These are phyloP conservation scores for Oryza meyeriana DNA, from an alignment of 176 grass and related monocot species.

Conservation along the genomic window DNA sequence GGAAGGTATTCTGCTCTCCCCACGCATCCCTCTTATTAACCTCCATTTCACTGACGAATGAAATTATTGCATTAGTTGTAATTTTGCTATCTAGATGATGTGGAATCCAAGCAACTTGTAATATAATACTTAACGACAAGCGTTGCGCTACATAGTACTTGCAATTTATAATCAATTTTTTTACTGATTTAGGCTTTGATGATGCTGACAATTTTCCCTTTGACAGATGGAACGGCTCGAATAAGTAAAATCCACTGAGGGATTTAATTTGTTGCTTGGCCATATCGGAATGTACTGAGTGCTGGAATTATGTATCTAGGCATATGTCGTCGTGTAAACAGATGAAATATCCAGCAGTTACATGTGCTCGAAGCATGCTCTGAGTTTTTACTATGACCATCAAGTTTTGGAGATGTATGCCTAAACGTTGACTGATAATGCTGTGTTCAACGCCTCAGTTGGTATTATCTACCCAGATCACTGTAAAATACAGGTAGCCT, in stretches of 20 bases:
- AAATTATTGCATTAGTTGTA: neutral
- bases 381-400: neutral
- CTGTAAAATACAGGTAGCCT: neutral
- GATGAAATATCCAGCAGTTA: neutral
- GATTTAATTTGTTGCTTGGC: neutral
- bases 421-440: neutral
- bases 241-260: neutral
- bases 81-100: neutral
- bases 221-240: slow-evolving; percentile 64
- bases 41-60: neutral
- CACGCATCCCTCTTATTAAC: neutral
- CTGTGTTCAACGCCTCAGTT: neutral
- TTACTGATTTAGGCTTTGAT: neutral
- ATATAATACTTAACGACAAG: neutral
- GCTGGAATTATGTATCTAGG: neutral
- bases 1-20: slow-evolving; percentile 64
- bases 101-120: neutral
- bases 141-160: neutral
- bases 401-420: neutral
- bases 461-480: neutral
- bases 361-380: neutral
- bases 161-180: neutral
- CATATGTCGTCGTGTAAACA: neutral
- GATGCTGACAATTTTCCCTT: neutral
- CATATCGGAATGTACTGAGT: neutral